phyloP scores from a whole-genome alignment of 345 rosid genomes.

The Rhizophora apiculata region DNA sequence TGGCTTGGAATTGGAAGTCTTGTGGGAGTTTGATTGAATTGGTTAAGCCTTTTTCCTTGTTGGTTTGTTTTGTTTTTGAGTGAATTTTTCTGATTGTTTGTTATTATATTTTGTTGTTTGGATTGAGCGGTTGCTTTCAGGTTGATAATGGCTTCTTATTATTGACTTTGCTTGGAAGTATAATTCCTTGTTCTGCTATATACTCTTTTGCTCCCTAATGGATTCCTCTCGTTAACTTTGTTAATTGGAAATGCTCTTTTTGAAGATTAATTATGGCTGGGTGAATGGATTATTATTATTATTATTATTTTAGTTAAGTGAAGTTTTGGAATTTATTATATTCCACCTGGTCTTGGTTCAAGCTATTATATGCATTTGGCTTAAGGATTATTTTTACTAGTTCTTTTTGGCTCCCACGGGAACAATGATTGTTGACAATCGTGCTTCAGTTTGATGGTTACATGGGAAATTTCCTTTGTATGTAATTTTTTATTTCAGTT shows the following conservation, averaged over 20 bases:
- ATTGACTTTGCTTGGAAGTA: background rate
- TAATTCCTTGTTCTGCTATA: background rate
- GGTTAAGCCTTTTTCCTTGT: background rate
- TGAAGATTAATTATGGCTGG: background rate
- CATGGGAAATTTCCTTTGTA: background rate
- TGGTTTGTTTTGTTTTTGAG: background rate
- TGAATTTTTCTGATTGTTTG: background rate
- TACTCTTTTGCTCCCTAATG: background rate
- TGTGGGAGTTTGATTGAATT: constrained; percentile 8
- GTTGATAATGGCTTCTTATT: background rate
- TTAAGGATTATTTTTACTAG: too few species aligned
- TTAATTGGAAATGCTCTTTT: background rate
- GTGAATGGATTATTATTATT: too few species aligned
- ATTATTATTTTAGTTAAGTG: too few species aligned
- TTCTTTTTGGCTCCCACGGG: too few species aligned
- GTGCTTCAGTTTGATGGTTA: background rate
- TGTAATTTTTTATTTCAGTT: background rate
- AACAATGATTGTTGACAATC: background rate
- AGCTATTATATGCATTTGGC: too few species aligned
- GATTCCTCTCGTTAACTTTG: background rate
- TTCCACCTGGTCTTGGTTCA: too few species aligned
- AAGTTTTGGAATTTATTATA: too few species aligned
- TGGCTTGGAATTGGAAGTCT: background rate
- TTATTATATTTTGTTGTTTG: background rate
- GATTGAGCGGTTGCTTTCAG: background rate